Percentiles rank a stretch among this genome's conserved stretches.
Conservation (phyloP, 2,329 filamentous ascomycete species). For the Graphilbum sp. region DNA sequence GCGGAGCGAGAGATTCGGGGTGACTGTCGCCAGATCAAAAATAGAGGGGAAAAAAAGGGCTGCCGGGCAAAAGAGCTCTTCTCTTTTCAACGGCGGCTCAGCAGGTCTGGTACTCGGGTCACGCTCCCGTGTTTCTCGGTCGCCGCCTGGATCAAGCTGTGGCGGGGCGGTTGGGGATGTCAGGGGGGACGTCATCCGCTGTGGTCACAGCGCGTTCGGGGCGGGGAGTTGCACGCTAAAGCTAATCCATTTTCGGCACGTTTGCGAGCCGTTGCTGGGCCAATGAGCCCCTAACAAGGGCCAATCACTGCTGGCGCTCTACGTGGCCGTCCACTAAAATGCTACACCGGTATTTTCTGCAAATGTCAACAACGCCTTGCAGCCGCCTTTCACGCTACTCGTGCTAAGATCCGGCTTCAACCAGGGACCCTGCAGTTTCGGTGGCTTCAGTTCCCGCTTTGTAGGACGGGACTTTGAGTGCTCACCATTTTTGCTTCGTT, state of each 20-base stretch:
- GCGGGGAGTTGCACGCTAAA: background rate
- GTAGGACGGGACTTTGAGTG: background rate
- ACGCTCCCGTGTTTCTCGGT: too few species aligned
- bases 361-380: background rate
- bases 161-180: conserved; percentile 1
- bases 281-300: background rate
- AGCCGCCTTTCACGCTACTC: too few species aligned
- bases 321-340: background rate
- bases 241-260: background rate
- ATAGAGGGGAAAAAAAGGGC: too few species aligned
- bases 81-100: too few species aligned
- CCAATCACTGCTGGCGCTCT: background rate
- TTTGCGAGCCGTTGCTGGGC: background rate
- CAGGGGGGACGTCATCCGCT: conserved; percentile 1
- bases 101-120: too few species aligned
- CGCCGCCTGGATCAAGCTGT: too few species aligned
- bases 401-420: too few species aligned
- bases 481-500: background rate
- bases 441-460: too few species aligned
- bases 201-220: background rate
- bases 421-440: background rate
- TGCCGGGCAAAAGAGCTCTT: too few species aligned
- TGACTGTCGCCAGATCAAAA: too few species aligned
- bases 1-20: too few species aligned
- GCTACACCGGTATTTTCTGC: background rate